Conservation (phyloP, 176 grass and related monocot species). For the Microstegium vimineum region DNA sequence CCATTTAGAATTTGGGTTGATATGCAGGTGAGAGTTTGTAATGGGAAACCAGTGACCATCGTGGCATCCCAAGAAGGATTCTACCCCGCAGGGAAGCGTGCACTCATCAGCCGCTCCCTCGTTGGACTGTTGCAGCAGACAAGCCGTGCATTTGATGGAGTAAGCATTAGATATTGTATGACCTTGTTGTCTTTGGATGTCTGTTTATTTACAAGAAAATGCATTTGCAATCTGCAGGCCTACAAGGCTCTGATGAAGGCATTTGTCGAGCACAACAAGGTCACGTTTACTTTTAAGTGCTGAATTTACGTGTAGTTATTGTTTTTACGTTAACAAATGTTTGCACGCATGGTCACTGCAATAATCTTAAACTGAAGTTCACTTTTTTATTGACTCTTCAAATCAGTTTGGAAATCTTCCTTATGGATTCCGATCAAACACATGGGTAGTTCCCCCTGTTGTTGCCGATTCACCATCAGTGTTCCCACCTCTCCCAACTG, state of each 20-base stretch:
- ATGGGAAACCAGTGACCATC: constrained; percentile 76
- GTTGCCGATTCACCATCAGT: constrained; percentile 64
- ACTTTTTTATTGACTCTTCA: neutral
- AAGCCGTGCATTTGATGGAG: constrained; percentile 82
- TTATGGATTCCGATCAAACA: constrained; percentile 97
- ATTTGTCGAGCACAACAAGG: constrained; percentile 98
- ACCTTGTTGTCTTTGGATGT: neutral
- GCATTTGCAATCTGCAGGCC: constrained; percentile 51
- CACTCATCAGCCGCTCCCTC: constrained; percentile 69
- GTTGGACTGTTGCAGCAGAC: constrained; percentile 78
- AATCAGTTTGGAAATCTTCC: constrained; percentile 98
- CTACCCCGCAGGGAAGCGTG: constrained; percentile 70
- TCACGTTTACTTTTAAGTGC: constrained; percentile 13
- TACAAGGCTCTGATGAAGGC: constrained; percentile 96
- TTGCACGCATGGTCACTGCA: constrained; percentile 4
- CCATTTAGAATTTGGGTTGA: neutral
- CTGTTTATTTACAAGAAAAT: constrained; percentile 22
- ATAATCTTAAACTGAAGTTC: constrained; percentile 10
- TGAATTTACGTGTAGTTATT: neutral
- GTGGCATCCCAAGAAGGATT: constrained; percentile 74
- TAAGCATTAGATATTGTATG: constrained; percentile 25
- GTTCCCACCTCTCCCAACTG: constrained; percentile 86
- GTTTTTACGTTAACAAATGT: neutral
- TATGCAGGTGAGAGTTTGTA: constrained; percentile 78
- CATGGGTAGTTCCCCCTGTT: constrained; percentile 83